These are phyloP conservation scores for Podila epicladia DNA, from an alignment of 192 early-diverging fungal genomes.

Conservation along the genomic window DNA sequence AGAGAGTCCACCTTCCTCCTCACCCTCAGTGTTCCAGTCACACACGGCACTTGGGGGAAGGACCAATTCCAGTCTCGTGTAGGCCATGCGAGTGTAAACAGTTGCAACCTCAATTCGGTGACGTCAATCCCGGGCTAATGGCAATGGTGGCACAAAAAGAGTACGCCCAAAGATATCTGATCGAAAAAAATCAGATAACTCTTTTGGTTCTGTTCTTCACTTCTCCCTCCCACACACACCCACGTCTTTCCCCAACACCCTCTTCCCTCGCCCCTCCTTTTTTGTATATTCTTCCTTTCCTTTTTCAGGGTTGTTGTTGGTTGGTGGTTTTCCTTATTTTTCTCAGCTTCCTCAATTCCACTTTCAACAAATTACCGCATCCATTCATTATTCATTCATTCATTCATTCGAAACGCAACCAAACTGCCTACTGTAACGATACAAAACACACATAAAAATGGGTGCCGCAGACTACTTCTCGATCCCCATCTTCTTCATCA, in stretches of 20 bases:
- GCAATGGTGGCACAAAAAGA: too few species aligned
- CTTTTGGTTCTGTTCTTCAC: not conserved
- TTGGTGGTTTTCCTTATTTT: not conserved
- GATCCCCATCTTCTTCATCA: constrained; percentile 77
- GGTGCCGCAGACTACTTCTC: constrained; percentile 35
- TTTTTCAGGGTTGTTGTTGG: not conserved
- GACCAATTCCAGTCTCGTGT: too few species aligned
- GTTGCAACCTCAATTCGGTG: too few species aligned
- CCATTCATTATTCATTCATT: not conserved
- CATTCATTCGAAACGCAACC: not conserved
- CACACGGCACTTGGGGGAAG: too few species aligned
- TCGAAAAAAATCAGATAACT: not conserved
- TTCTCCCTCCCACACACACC: too few species aligned
- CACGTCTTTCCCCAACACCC: not conserved
- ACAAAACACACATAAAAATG: constrained; percentile 1
- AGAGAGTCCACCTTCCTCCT: too few species aligned
- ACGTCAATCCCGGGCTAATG: too few species aligned
- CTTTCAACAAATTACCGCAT: not conserved
- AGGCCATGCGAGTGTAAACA: too few species aligned
- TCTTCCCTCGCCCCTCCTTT: not conserved
- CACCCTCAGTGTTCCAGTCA: too few species aligned
- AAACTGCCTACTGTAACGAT: too few species aligned
- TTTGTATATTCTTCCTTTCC: not conserved
- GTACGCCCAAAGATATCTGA: too few species aligned
- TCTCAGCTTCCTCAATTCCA: not conserved